These are phyloP conservation scores for Suillus plorans DNA, from an alignment of 768 basidiomycete genomes.

Conservation along the genomic window DNA sequence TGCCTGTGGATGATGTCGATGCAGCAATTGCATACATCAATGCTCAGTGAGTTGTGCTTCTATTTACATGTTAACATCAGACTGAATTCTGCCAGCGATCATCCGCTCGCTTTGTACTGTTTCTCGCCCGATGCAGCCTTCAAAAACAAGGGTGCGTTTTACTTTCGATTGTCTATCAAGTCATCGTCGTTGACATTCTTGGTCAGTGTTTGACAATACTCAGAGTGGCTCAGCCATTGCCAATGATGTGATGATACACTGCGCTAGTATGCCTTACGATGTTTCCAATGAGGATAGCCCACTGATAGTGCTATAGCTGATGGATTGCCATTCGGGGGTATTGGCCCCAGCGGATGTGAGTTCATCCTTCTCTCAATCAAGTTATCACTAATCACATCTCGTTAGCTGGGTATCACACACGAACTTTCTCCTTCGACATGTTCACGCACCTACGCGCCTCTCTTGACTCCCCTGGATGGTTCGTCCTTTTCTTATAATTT, in stretches of 20 bases:
- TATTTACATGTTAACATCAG: background rate
- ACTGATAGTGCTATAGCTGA: constrained; percentile 36
- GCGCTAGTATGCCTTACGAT: constrained; percentile 41
- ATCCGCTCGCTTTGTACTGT: constrained; percentile 76
- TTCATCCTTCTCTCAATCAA: constrained; percentile 4
- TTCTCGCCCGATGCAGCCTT: constrained; percentile 61
- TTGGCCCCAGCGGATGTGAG: constrained; percentile 73
- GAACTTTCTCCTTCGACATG: constrained; percentile 72
- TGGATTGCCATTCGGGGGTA: constrained; percentile 74
- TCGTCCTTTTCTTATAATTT: background rate
- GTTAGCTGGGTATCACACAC: constrained; percentile 69
- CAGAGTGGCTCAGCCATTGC: constrained; percentile 67
- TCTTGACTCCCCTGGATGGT: constrained; percentile 41
- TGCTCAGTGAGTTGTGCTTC: constrained; percentile 33
- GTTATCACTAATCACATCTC: background rate
- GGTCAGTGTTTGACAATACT: constrained; percentile 64
- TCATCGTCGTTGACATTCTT: constrained; percentile 3
- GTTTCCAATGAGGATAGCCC: background rate
- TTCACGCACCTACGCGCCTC: constrained; percentile 76
- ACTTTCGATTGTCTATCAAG: background rate
- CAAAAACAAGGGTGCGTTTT: constrained; percentile 58
- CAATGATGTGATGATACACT: constrained; percentile 70
- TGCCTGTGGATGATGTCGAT: constrained; percentile 69
- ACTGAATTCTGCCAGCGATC: constrained; percentile 44
- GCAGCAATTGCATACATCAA: constrained; percentile 73